phyloP scores from a whole-genome alignment of 257 asterid species.

The Marsdenia floribunda region DNA sequence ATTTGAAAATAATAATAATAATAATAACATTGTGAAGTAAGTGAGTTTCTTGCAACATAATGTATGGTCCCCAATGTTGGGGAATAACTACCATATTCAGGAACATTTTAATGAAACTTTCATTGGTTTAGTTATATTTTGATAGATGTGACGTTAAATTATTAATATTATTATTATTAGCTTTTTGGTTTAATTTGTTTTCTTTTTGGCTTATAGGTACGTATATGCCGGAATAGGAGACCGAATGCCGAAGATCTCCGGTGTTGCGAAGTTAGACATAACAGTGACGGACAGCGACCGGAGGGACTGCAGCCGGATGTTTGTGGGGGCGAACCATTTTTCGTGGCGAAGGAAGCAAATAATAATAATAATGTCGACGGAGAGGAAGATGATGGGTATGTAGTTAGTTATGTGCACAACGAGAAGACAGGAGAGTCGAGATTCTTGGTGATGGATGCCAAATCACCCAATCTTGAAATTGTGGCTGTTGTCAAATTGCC shows the following conservation, averaged over 20 bases:
- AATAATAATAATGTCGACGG: conserved; percentile 25
- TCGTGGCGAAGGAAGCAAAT: conserved; percentile 38
- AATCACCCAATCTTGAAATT: conserved; percentile 52
- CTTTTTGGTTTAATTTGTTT: too few relatives aligned
- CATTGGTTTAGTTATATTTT: too few relatives aligned
- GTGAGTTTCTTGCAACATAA: too few relatives aligned
- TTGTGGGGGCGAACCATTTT: conserved; percentile 38
- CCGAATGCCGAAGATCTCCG: conserved; percentile 37
- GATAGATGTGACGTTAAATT: too few relatives aligned
- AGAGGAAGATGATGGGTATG: conserved; percentile 72
- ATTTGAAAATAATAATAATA: too few relatives aligned
- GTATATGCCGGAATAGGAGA: conserved; percentile 37
- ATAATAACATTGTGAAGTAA: too few relatives aligned
- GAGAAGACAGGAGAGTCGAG: conserved; percentile 62
- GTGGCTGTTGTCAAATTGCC: conserved; percentile 67
- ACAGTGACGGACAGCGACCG: conserved; percentile 33
- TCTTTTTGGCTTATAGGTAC: conserved; percentile 15
- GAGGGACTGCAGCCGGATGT: conserved; percentile 31
- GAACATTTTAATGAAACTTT: too few relatives aligned
- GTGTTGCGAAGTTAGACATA: conserved; percentile 39
- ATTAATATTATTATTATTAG: too few relatives aligned
- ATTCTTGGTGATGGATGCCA: conserved; percentile 73
- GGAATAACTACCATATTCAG: too few relatives aligned
- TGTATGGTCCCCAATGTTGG: too few relatives aligned
- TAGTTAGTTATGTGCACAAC: conserved; percentile 53